Base-by-base conservation (phyloP, 352 stramenopile genomes). In the Phytophthora quininea region DNA sequence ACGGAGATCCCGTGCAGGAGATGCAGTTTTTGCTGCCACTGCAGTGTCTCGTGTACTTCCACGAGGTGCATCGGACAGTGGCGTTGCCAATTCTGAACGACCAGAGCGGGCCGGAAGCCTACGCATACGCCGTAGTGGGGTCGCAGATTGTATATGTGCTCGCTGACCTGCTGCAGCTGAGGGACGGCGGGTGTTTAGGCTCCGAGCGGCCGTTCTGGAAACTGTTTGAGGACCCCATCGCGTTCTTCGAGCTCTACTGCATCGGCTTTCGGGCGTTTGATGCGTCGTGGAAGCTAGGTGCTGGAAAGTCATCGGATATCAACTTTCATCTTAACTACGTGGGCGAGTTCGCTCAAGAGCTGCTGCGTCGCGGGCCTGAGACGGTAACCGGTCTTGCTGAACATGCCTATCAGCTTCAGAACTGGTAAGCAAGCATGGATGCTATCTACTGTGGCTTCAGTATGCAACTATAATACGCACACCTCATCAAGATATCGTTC, bases 21-120 rank as follows among this genome's bases (percentile, higher is more conserved):
- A 73, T 94, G 19, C 84, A 93, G 71, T 82, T 78, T 37, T 54
- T 93, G 33, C 69, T 95, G 19, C 82, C 83, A 3, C 64, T 96
- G 46, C 85, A 96, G 62, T 93, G 86, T 40, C 76, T 96, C 7
- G 80, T 89, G 45, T 95, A 90, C 61, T 96, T 96, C 67, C 82
- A 88, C 49, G 86, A 93, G 62, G 74, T 88, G 51, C 84, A 93
- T 52, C 75, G 75, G 33, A 86, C 76, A 5, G 70, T 84, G 8
- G 84, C 84, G 30, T 65, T 91, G 35, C 75, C 86, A 6, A 91
- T 94, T 65, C 53, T 94, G 10, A 86, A 82, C 64, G 77, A 89
- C 47, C 80, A 91, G 58, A 73, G 73, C 19, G 72, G 77, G 38
- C 74, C 79, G 15, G 79, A 85, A 24, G 79, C 66, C n/a, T 93